Evolutionary conservation across 2,329 filamentous ascomycete species (phyloP), one percentile per base, ranked within the genome.

Genomic region (Cladophialophora bantiana): DNA sequence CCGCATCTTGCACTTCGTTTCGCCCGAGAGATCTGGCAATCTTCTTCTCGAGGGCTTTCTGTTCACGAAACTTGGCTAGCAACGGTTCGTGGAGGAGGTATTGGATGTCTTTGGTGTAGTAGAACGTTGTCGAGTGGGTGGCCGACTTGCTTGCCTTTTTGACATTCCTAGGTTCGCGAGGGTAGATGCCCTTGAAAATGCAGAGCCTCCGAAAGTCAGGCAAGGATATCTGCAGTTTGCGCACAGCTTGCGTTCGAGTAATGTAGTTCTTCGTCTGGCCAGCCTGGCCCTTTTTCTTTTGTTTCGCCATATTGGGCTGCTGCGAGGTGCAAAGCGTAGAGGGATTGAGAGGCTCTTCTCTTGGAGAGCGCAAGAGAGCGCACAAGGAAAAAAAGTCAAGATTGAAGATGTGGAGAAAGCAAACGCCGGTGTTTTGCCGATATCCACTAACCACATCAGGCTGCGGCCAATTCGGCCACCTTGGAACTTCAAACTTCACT

Each of bases 141-240:
- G 93, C 89, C 67, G 92, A 93, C 81, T 96, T 97, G 77, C 91
- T 92, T 50, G 92, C 95, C 87, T 97, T 97, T 85, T 96, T 97
- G 85, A 93, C 94, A 84, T 91, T 97, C 77, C 95, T 89, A 71
- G 95, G 95, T 84, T 99, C 95, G 76, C 95, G 91, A 72, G 95
- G 95, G 82, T 97, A 99, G 79, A 99, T 98, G 75, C 94, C 95
- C 85, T 98, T 98, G 90, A 97, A 99, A 80, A 99, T 99, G 83
- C 95, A 99, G 78, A 99, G 86, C 83, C 96, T 91, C 82, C 95
- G 90, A 83, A 99, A 99, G 82, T 99, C 95, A 73, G 94, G 93
- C 64, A 99, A 88, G 76, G 92, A 97, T 81, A 99, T 91, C 82
- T 99, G 95, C 70, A 99, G 89, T 84, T 98, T 99, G 80, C 94